phyloP scores from a whole-genome alignment of 2,329 filamentous ascomycete species.

The Juglanconis sp. region DNA sequence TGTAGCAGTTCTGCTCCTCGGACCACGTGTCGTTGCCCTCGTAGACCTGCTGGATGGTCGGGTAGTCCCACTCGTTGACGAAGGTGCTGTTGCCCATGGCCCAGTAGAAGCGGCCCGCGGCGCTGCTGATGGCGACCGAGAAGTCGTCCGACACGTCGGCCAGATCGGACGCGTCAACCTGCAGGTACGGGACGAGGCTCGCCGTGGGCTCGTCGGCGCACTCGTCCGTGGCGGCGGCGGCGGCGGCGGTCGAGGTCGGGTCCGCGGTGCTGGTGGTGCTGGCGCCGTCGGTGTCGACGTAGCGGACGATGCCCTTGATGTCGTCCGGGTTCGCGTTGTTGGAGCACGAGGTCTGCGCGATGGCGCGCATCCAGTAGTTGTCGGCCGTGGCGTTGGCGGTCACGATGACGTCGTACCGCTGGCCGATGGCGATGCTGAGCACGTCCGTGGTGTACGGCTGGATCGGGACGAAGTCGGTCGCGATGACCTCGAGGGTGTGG shows the following conservation, averaged over 20 bases:
- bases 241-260: slow-evolving; percentile 27
- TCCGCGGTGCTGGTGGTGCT: not conserved
- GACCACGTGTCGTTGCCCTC: not conserved
- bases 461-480: slow-evolving; percentile 45
- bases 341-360: slow-evolving; percentile 16
- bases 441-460: slow-evolving; percentile 45
- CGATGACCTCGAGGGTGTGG: slow-evolving; percentile 45
- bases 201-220: slow-evolving; percentile 16
- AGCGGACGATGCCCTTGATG: slow-evolving; percentile 26
- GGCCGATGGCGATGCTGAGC: slow-evolving; percentile 41
- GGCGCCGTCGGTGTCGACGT: slow-evolving; percentile 22
- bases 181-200: slow-evolving; percentile 18
- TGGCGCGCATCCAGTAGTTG: slow-evolving; percentile 24
- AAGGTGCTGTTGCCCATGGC: slow-evolving; percentile 1
- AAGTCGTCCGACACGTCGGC: not conserved
- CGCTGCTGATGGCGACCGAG: not conserved
- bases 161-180: not conserved
- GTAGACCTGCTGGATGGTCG: slow-evolving; percentile 16
- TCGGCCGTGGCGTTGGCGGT: slow-evolving; percentile 29
- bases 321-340: slow-evolving; percentile 14
- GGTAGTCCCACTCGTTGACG: slow-evolving; percentile 15
- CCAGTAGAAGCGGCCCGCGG: not conserved
- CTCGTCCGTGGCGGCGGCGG: slow-evolving; percentile 3
- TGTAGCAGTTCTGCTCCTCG: not conserved
- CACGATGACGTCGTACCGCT: slow-evolving; percentile 38